Evolutionary conservation across 345 rosid genomes (phyloP), one percentile per base, ranked within the genome.

Genomic region (Citrus glauca): DNA sequence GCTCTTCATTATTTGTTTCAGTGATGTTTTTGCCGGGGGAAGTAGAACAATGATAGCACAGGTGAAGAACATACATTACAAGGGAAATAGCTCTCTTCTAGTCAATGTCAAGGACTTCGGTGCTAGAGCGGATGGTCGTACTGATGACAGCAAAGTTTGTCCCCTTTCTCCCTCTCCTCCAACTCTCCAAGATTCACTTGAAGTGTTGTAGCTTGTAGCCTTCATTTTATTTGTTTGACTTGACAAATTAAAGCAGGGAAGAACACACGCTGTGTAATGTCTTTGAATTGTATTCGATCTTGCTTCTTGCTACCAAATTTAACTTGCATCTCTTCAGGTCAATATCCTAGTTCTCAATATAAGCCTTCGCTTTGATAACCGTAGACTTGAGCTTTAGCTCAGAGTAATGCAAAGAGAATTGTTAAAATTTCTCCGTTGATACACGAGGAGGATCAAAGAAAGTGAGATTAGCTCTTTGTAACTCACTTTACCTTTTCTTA

Each of bases 81-180:
- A 56, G 37, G 77, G 65, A 77, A 69, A 24, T n/a, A 80, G 56
- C 70, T 75, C 81, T 27, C 33, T 48, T 68, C 11, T 63, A 45
- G 65, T 82, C 0, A 50, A 82, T 75, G 82, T 84, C 57, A 78
- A 27, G 73, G 75, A 68, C 66, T 77, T 82, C 6, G 85, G 81
- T 37, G 85, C 87, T 2, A 77, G 69, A 32, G 89, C 84, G 14
- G 73, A 86, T 80, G 85, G 85, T 55, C 30, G 24, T 2, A 80
- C 85, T 17, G 85, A 84, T 40, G 77, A 84, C 74, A 22, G 28
- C 81, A 45, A 64, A 64, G 88, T 83, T 67, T 68, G 82, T 45
- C 27, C 53, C 76, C 77, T 35, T 45, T 37, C 40, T 60, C 27
- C 25, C 37, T 25, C 22, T 33, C 8, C 62, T 62, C 2, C n/a